These are phyloP conservation scores for Ichthyophthirius multifiliis DNA, from an alignment of 169 alveolate genomes.

Conservation along the genomic window DNA sequence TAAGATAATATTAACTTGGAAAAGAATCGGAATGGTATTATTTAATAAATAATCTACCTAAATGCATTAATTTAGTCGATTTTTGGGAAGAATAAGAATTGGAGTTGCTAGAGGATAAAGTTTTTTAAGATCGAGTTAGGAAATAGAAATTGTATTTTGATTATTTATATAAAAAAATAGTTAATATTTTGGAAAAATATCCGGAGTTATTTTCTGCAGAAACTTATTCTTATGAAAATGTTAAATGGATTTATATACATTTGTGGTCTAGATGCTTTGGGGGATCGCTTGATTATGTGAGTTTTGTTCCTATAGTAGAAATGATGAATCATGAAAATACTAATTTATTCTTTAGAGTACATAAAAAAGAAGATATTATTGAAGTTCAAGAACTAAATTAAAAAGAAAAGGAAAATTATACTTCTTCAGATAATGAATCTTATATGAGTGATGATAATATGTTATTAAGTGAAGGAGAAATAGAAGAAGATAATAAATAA, in stretches of 20 bases:
- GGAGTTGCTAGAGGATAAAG: background rate
- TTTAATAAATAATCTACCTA: constrained; percentile 19
- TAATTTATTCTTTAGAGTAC: constrained; percentile 24
- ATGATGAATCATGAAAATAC: constrained; percentile 35
- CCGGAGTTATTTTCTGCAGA: background rate
- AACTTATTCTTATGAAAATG: constrained; percentile 14
- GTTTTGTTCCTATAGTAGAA: constrained; percentile 36
- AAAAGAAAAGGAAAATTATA: constrained; percentile 14
- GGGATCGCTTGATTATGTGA: constrained; percentile 15
- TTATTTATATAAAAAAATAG: background rate
- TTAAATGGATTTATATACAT: constrained; percentile 35
- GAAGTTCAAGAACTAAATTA: background rate
- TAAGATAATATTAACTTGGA: constrained; percentile 30
- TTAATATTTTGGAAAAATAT: constrained; percentile 8
- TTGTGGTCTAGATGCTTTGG: constrained; percentile 29
- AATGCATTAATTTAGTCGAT: constrained; percentile 14
- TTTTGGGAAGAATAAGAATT: constrained; percentile 33
- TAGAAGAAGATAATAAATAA: background rate
- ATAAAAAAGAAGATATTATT: background rate
- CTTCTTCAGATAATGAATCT: constrained; percentile 23
- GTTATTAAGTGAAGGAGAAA: background rate
- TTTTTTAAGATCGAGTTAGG: constrained; percentile 4
- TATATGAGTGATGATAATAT: constrained; percentile 21
- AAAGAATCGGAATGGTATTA: constrained; percentile 24
- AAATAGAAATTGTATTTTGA: constrained; percentile 6